These are phyloP conservation scores for Stereum hirsutum DNA, from an alignment of 1,284 basidiomycete species.

Conservation along the genomic window DNA sequence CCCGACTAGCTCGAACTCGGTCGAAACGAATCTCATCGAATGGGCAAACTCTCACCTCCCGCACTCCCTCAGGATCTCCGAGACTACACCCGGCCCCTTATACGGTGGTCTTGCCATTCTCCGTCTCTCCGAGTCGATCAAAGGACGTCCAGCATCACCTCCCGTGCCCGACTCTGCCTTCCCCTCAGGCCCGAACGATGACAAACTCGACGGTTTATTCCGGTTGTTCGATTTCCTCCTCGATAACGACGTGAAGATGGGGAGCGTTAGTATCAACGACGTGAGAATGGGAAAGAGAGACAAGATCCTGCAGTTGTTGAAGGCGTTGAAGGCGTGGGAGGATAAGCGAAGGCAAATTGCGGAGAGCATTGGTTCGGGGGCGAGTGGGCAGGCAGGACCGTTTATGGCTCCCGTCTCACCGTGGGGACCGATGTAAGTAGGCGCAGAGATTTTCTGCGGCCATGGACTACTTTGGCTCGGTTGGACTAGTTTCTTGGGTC, in stretches of 20 bases:
- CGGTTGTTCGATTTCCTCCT: slow-evolving; percentile 82
- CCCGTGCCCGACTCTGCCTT: slow-evolving; percentile 76
- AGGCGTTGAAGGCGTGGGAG: slow-evolving; percentile 70
- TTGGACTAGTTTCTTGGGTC: too few relatives aligned
- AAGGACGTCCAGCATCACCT: slow-evolving; percentile 55
- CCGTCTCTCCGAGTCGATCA: slow-evolving; percentile 70
- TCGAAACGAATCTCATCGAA: slow-evolving; percentile 53
- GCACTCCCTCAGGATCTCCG: slow-evolving; percentile 50
- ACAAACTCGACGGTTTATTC: slow-evolving; percentile 85
- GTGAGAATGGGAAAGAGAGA: slow-evolving; percentile 70
- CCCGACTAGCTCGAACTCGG: too few relatives aligned
- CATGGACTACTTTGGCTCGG: too few relatives aligned
- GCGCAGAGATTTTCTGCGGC: too few relatives aligned
- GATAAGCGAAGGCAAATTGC: slow-evolving; percentile 54
- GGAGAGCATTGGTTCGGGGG: slow-evolving; percentile 38
- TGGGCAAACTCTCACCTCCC: slow-evolving; percentile 87
- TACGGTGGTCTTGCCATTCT: slow-evolving; percentile 67
- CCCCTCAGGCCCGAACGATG: slow-evolving; percentile 55
- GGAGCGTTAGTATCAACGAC: slow-evolving; percentile 86
- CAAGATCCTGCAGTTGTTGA: slow-evolving; percentile 71
- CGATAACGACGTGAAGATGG: slow-evolving; percentile 84
- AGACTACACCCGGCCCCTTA: slow-evolving; percentile 36
- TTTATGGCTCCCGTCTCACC: slow-evolving; percentile 9
- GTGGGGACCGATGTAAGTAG: too few relatives aligned
- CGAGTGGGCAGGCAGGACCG: slow-evolving; percentile 11